Evolutionary conservation across 1,284 basidiomycete genomes (phyloP).

Genomic region (Papiliotrema nemorosa): DNA sequence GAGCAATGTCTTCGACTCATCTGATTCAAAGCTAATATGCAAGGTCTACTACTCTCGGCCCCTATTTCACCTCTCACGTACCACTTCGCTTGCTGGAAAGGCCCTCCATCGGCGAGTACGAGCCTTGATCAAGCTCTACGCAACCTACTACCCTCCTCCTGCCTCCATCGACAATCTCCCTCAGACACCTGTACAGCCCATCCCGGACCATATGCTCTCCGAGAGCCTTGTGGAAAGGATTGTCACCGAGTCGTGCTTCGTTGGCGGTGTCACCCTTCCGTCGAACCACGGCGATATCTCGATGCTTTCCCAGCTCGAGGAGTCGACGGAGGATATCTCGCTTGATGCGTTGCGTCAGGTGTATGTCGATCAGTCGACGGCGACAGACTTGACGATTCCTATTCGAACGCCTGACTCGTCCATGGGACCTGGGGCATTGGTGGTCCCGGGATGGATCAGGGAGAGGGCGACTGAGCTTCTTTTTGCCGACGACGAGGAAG

Average conservation of each 20-base stretch:
- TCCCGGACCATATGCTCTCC: slow-evolving; percentile 21
- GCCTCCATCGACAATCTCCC: slow-evolving; percentile 56
- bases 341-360: slow-evolving; percentile 15
- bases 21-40: not conserved
- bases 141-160: slow-evolving; percentile 72
- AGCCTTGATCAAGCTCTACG: slow-evolving; percentile 72
- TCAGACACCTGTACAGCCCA: slow-evolving; percentile 9
- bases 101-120: slow-evolving; percentile 71
- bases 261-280: slow-evolving; percentile 11
- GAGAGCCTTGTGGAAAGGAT: slow-evolving; percentile 35
- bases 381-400: slow-evolving; percentile 19
- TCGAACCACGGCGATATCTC: slow-evolving; percentile 9
- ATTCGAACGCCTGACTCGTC: slow-evolving; percentile 4
- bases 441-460: slow-evolving; percentile 91
- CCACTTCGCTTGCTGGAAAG: slow-evolving; percentile 76
- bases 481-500: slow-evolving; percentile 85
- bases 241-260: slow-evolving; percentile 43
- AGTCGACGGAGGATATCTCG: slow-evolving; percentile 3
- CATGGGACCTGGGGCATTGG: slow-evolving; percentile 59
- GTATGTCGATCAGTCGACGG: slow-evolving; percentile 15
- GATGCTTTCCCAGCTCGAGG: not conserved
- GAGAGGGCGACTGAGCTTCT: slow-evolving; percentile 86
- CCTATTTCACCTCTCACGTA: slow-evolving; percentile 70
- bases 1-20: slow-evolving; percentile 35
- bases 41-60: slow-evolving; percentile 89